Evolutionary conservation across 2,329 filamentous ascomycete genomes (phyloP).

Genomic region (Pseudogymnoascus sp.): DNA sequence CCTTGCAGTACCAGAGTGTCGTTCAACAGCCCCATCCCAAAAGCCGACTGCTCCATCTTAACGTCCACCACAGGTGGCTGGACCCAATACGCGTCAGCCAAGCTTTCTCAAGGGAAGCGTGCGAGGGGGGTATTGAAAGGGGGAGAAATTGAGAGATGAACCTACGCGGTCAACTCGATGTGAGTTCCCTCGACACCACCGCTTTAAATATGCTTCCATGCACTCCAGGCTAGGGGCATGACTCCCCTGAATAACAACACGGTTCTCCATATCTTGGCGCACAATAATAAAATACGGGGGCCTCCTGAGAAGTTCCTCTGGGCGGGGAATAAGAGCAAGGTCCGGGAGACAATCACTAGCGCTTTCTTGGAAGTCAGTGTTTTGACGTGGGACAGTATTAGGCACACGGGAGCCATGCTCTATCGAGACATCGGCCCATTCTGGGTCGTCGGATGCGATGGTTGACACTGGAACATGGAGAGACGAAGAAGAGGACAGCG

Average conservation of each 20-base stretch:
- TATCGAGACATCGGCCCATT: slow-evolving; percentile 37
- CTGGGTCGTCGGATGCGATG: slow-evolving; percentile 28
- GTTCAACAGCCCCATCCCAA: slow-evolving; percentile 36
- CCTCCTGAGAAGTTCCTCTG: slow-evolving; percentile 39
- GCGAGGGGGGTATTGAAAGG: not conserved
- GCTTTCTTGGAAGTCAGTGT: slow-evolving; percentile 27
- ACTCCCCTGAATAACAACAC: slow-evolving; percentile 38
- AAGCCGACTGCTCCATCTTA: slow-evolving; percentile 37
- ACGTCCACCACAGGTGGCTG: slow-evolving; percentile 38
- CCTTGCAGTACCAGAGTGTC: slow-evolving; percentile 36
- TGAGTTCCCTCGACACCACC: slow-evolving; percentile 39
- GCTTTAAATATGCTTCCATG: slow-evolving; percentile 38
- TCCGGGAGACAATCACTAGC: slow-evolving; percentile 34
- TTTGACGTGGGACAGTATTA: slow-evolving; percentile 22
- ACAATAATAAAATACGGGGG: slow-evolving; percentile 43
- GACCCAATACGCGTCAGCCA: slow-evolving; percentile 5
- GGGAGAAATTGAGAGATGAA: not conserved
- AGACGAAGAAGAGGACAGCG: slow-evolving; percentile 4
- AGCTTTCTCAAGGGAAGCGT: not conserved
- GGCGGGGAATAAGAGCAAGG: slow-evolving; percentile 34
- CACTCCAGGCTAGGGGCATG: slow-evolving; percentile 40
- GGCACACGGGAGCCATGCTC: slow-evolving; percentile 21
- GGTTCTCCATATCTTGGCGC: slow-evolving; percentile 22
- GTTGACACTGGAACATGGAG: slow-evolving; percentile 8
- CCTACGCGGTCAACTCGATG: slow-evolving; percentile 31